Evolutionary conservation across 2,329 filamentous ascomycete genomes (phyloP), one percentile per base, ranked within the genome.

Genomic region (Myriosclerotinia scirpicola): DNA sequence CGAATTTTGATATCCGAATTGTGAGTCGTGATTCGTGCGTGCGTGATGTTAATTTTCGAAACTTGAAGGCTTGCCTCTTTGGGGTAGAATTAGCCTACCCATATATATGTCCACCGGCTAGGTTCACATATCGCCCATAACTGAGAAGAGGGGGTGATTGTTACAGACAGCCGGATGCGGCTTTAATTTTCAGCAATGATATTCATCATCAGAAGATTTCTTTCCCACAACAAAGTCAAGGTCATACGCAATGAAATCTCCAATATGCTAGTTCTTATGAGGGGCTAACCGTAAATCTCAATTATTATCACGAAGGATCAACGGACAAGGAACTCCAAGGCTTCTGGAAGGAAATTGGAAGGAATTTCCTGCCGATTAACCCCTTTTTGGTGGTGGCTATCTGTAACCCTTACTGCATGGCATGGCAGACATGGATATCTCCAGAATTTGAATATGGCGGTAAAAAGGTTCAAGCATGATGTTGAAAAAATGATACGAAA

Each of bases 261-360:
- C 12, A 36, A 60, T 22, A 56, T 42, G 36, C 54, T 26, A 20
- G 42, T 11, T n/a, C 26, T 34, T n/a, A n/a, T n/a, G 42, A 9
- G 48, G 34, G 30, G 17, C n/a, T 15, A 50, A 44, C 30, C 12
- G 20, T 34, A 60, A 22, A 60, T 38, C 11, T 22, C 14, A 60
- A 50, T 48, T n/a, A 50, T 50, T 52, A 34, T 50, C 52, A 46
- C 11, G 9, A 20, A 40, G 22, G 20, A 60, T 59, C 34, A 50
- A 42, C 26, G 17, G 48, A 53, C 36, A n/a, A 36, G 36, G n/a
- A 40, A 44, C 52, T 30, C 22, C n/a, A 60, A 52, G 15, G 61
- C 54, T 66, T 66, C 64, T 62, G 50, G 64, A 66, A 66, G 64
- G 48, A 62, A 66, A 40, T 65, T 50, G 46, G 46, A 50, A 50